These are phyloP conservation scores for Fusarium sp. DNA, from an alignment of 2,329 filamentous ascomycete species.

Conservation along the genomic window DNA sequence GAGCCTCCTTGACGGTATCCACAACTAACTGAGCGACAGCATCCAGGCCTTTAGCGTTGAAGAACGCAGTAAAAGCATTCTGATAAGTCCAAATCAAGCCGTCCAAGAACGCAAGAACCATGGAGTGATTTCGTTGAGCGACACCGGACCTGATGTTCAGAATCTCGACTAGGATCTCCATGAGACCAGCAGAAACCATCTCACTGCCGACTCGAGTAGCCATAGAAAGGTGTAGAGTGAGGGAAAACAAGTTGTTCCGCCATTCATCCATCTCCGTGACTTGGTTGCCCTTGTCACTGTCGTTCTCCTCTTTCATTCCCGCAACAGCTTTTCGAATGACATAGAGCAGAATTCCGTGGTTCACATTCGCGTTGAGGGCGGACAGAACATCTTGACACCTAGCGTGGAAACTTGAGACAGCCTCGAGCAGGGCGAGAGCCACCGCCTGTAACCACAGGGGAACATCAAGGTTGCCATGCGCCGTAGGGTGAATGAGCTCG, in stretches of 20 bases:
- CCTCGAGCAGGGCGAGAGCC: constrained; percentile 85
- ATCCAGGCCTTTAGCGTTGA: constrained; percentile 87
- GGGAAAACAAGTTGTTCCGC: constrained; percentile 90
- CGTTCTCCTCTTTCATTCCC: constrained; percentile 76
- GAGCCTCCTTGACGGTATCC: constrained; percentile 81
- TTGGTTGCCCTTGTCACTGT: constrained; percentile 69
- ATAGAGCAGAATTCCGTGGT: constrained; percentile 95
- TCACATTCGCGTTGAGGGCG: constrained; percentile 95
- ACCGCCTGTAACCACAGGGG: constrained; percentile 86
- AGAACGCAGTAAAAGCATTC: constrained; percentile 87
- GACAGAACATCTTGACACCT: constrained; percentile 88
- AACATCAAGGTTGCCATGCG: constrained; percentile 76
- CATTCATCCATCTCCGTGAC: constrained; percentile 85
- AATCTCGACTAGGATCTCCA: constrained; percentile 92
- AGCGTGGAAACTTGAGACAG: constrained; percentile 83
- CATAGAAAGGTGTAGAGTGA: constrained; percentile 85
- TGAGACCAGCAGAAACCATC: constrained; percentile 89
- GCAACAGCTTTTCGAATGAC: constrained; percentile 91
- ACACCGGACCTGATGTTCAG: constrained; percentile 86
- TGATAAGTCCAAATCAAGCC: constrained; percentile 88
- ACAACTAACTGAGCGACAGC: constrained; percentile 91
- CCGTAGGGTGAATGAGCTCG: constrained; percentile 89
- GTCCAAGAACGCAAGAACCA: constrained; percentile 89
- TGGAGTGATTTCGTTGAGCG: constrained; percentile 87
- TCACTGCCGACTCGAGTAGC: constrained; percentile 83